Evolutionary conservation across 208 protist genomes (phyloP), one percentile per base, ranked within the genome.

Genomic region (Endotrypanum monterogeii): DNA sequence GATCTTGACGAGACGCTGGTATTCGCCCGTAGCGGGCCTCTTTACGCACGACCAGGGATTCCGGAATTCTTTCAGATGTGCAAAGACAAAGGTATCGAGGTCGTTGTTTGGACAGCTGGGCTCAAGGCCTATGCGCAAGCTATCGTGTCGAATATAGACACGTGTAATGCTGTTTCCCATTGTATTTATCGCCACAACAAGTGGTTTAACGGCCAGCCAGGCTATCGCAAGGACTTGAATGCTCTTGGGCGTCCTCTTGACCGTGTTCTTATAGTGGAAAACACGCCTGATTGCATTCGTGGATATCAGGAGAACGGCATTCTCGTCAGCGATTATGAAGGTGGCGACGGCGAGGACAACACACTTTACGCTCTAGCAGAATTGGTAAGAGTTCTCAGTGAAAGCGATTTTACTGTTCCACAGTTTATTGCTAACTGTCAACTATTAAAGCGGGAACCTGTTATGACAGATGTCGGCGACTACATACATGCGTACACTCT

Each of bases 111-210:
- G 94, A 98, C 94, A 23, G 94, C 94, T 23, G 94, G 94, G 32
- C 70, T 98, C 51, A 90, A 94, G 71, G 91, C 93, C 0, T 98
- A 98, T 79, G 94, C 94, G 18, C 94, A 98, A 58, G 94, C 94
- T 20, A 96, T 98, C 76, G 89, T 98, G 72, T 76, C 88, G 16
- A 96, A 97, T 74, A 98, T 98, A 74, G 94, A 98, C 79, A 93
- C 93, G 39, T 79, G 82, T 61, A 87, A 89, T 56, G 88, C 89
- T 14, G 89, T 98, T 2, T 76, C 86, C 5, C 94, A 98, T 57
- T 98, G 94, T 79, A 97, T 98, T 78, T 98, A 98, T 68, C 93
- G 94, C 48, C 93, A 98, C 85, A 90, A 85, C 71, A 98, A 97
- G 56, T 98, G 94, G 94, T 98, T 98, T 83, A 98, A 92, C 25